These are phyloP conservation scores for Talaromyces thailandensis DNA, from an alignment of 495 filamentous ascomycete genomes.

Conservation along the genomic window DNA sequence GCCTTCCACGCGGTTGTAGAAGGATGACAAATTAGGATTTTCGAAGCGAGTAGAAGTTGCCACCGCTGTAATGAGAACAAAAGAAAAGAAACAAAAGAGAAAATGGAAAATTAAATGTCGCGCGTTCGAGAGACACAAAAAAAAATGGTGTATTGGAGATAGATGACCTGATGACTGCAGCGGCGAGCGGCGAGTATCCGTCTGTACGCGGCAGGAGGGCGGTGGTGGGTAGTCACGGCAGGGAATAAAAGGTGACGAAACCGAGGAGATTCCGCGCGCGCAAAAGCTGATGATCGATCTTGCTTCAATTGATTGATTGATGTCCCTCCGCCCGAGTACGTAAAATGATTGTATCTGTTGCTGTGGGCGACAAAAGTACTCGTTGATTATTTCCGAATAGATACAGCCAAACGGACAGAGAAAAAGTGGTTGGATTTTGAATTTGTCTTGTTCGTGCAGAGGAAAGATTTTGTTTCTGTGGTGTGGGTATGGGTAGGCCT, in stretches of 20 bases:
- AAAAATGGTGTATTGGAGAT: not conserved
- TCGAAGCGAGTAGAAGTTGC: conserved; percentile 19
- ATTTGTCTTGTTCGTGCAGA: not conserved
- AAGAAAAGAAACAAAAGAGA: conserved; percentile 3
- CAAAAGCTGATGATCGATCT: not conserved
- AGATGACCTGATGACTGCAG: conserved; percentile 2
- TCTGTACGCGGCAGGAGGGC: not conserved
- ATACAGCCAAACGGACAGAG: conserved; percentile 8
- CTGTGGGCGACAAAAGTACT: not conserved
- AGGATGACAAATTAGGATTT: conserved; percentile 9
- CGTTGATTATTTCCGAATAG: not conserved
- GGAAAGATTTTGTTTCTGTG: not conserved
- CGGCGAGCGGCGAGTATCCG: conserved; percentile 1
- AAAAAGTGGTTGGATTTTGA: not conserved
- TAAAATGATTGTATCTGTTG: not conserved
- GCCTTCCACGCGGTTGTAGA: conserved; percentile 5
- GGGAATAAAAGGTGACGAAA: conserved; percentile 24
- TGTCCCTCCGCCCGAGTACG: not conserved
- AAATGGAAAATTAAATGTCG: not conserved
- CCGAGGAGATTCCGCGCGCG: conserved; percentile 9
- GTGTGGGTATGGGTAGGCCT: not conserved
- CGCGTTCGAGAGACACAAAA: not conserved
- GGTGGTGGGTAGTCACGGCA: conserved; percentile 10
- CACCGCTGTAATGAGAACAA: not conserved
- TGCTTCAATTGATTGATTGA: not conserved